phyloP scores from a whole-genome alignment of 768 basidiomycete genomes.

The Phanerochaete carnosa region DNA sequence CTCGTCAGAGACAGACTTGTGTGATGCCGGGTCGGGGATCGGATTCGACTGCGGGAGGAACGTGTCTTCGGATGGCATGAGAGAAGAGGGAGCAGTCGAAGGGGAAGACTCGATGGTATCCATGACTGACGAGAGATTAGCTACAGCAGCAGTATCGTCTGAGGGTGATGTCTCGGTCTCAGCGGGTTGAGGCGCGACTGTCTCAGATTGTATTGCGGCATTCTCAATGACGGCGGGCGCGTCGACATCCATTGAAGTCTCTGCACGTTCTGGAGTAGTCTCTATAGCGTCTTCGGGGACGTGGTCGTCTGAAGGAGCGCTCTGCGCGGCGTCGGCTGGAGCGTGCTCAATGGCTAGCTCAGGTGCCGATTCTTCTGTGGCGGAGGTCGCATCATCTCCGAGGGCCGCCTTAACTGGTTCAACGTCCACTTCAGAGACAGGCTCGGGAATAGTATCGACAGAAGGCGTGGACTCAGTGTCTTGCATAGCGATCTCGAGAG shows the following conservation, averaged over 20 bases:
- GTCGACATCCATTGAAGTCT: not conserved
- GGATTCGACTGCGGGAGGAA: not conserved
- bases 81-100: not conserved
- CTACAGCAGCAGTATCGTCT: not conserved
- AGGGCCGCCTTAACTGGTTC: not conserved
- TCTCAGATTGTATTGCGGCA: not conserved
- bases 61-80: not conserved
- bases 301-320: not conserved
- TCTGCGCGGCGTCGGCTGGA: not conserved
- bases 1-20: not conserved
- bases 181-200: not conserved
- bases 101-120: not conserved
- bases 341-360: not conserved
- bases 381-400: not conserved
- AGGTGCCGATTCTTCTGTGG: not conserved
- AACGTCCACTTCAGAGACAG: not conserved
- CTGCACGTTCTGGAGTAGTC: not conserved
- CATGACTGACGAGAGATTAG: not conserved
- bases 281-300: not conserved
- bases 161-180: not conserved
- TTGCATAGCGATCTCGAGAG: not conserved
- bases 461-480: not conserved
- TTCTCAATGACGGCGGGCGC: not conserved
- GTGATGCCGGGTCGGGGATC: not conserved
- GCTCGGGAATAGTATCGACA: not conserved